Evolutionary conservation across 2,329 filamentous ascomycete genomes (phyloP).

Genomic region (Pseudocercospora fijiensis): DNA sequence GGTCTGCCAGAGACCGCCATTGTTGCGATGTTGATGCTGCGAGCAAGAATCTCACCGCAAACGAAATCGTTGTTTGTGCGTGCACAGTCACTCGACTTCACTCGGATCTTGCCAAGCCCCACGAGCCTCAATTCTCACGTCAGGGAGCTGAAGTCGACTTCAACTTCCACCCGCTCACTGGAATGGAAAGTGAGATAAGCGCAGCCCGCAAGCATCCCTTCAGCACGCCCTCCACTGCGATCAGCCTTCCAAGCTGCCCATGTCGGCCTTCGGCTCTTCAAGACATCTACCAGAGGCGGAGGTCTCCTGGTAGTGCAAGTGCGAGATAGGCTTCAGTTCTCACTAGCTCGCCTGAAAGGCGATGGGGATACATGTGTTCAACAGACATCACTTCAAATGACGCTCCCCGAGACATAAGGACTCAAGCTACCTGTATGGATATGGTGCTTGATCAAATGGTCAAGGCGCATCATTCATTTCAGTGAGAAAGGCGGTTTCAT

Average conservation of each 20-base stretch:
- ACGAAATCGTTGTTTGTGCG: background rate
- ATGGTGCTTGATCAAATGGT: background rate
- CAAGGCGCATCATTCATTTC: background rate
- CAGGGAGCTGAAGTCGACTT: background rate
- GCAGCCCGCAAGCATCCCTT: too few relatives aligned
- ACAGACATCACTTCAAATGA: background rate
- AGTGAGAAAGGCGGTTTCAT: background rate
- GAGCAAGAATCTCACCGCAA: background rate
- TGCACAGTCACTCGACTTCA: background rate
- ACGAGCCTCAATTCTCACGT: background rate
- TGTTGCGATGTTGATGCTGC: background rate
- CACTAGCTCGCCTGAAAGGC: too few relatives aligned
- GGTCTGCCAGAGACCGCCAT: background rate
- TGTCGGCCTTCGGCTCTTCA: too few relatives aligned
- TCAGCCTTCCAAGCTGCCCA: too few relatives aligned
- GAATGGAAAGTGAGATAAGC: too few relatives aligned
- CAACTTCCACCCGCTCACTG: too few relatives aligned
- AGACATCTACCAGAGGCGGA: too few relatives aligned
- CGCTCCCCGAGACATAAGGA: background rate
- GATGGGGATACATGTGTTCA: background rate
- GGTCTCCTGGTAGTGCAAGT: too few relatives aligned
- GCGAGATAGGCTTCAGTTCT: too few relatives aligned
- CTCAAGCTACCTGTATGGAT: background rate
- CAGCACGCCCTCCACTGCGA: too few relatives aligned
- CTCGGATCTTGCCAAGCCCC: background rate